These are phyloP conservation scores for Oryza rufipogon DNA, from an alignment of 176 grass and related monocot genomes.

Conservation along the genomic window DNA sequence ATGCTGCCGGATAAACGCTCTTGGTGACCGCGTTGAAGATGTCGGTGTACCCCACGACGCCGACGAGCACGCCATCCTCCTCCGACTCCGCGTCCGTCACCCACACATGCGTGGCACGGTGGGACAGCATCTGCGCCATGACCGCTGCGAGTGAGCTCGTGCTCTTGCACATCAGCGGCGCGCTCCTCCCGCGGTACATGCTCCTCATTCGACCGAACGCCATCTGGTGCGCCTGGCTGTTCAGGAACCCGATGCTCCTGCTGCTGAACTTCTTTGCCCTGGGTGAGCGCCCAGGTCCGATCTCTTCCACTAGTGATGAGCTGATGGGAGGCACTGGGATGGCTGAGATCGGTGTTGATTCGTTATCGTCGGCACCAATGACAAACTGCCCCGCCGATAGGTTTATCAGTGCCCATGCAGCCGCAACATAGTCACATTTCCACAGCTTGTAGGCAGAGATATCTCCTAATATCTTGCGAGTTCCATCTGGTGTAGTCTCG, in stretches of 20 bases:
- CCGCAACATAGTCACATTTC: conserved; percentile 86
- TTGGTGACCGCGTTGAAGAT: conserved; percentile 79
- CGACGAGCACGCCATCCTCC: conserved; percentile 62
- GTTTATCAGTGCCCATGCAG: conserved; percentile 80
- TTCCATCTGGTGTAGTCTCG: conserved; percentile 55
- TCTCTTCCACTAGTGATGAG: conserved; percentile 40
- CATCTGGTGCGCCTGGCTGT: conserved; percentile 56
- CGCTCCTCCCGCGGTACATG: conserved; percentile 67
- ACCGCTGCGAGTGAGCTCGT: conserved; percentile 84
- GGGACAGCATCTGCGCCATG: conserved; percentile 95
- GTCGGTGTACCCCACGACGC: conserved; percentile 84
- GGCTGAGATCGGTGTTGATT: conserved; percentile 28
- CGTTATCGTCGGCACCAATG: conserved; percentile 68
- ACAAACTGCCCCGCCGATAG: conserved; percentile 86
- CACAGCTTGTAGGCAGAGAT: conserved; percentile 93
- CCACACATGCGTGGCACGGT: conserved; percentile 92
- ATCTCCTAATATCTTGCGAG: conserved; percentile 81
- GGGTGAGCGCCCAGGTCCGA: conserved; percentile 43
- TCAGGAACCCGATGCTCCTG: conserved; percentile 83
- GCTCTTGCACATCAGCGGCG: conserved; percentile 71
- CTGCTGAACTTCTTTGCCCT: conserved; percentile 82
- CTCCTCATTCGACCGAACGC: conserved; percentile 54
- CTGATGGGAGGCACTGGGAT: conserved; percentile 34
- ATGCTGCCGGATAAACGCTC: conserved; percentile 28
- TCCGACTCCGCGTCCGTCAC: conserved; percentile 68